phyloP scores from a whole-genome alignment of 2,329 filamentous ascomycete species.

The Thelonectria rubi region DNA sequence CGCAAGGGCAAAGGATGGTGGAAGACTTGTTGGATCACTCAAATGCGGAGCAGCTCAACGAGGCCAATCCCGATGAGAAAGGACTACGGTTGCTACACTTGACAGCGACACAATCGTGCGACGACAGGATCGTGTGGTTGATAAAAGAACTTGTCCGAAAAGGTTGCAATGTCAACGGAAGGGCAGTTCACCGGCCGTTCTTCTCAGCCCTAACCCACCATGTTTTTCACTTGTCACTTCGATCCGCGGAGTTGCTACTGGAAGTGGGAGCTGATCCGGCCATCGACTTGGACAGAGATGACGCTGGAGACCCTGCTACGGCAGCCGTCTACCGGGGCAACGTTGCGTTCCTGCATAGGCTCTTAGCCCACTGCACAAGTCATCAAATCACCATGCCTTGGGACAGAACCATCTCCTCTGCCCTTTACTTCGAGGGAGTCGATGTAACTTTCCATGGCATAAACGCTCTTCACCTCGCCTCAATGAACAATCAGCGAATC shows the following conservation, averaged over 20 bases:
- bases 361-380: neutral
- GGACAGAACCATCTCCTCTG: neutral
- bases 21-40: neutral
- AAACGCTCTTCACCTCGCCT: neutral
- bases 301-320: neutral
- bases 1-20: too few relatives aligned
- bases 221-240: neutral
- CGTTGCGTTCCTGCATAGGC: neutral
- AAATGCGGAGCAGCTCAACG: neutral
- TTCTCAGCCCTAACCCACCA: too few relatives aligned
- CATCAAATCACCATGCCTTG: neutral
- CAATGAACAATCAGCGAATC: neutral
- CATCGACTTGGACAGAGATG: neutral
- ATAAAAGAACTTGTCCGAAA: slow-evolving; percentile 3
- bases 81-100: too few relatives aligned
- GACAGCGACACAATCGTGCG: slow-evolving; percentile 5
- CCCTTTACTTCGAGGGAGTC: too few relatives aligned
- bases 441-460: neutral
- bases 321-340: neutral
- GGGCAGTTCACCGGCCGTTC: too few relatives aligned
- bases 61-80: rapidly evolving
- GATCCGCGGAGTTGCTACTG: slow-evolving; percentile 1
- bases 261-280: slow-evolving; percentile 4
- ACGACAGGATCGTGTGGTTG: neutral
- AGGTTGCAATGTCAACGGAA: slow-evolving; percentile 8